phyloP scores from a whole-genome alignment of 257 asterid genomes.

The Capsicum rhomboideum region DNA sequence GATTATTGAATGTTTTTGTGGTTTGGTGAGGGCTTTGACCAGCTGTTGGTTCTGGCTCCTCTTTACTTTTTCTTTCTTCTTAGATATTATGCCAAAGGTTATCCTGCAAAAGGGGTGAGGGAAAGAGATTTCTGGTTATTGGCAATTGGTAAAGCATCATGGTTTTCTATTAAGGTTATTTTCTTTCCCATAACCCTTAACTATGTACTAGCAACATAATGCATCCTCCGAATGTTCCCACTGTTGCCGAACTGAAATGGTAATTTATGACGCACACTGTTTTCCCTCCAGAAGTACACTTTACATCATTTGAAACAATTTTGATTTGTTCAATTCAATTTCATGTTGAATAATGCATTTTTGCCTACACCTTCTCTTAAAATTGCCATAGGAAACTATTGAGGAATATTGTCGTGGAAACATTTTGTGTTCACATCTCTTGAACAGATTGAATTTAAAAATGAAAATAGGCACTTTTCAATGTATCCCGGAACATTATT shows the following conservation, averaged over 20 bases:
- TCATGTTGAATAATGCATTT: neutral
- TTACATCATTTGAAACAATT: neutral
- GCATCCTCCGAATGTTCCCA: neutral
- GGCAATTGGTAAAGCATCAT: neutral
- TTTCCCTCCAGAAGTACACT: neutral
- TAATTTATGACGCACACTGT: neutral
- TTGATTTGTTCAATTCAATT: neutral
- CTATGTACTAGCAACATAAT: neutral
- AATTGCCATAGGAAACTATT: neutral
- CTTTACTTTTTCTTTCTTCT: neutral
- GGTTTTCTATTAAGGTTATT: neutral
- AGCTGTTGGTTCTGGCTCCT: neutral
- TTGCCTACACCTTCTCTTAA: neutral
- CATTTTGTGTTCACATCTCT: neutral
- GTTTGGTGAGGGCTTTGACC: neutral
- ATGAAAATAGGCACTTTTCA: neutral
- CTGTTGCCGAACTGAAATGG: neutral
- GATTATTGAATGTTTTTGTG: neutral
- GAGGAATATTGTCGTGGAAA: neutral
- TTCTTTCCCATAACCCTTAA: neutral
- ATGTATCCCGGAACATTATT: neutral
- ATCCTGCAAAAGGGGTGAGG: neutral
- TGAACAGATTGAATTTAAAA: neutral
- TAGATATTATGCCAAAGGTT: neutral
- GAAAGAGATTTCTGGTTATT: neutral